These are phyloP conservation scores for Aspergillus proliferans DNA, from an alignment of 2,329 filamentous ascomycete species.

Conservation along the genomic window DNA sequence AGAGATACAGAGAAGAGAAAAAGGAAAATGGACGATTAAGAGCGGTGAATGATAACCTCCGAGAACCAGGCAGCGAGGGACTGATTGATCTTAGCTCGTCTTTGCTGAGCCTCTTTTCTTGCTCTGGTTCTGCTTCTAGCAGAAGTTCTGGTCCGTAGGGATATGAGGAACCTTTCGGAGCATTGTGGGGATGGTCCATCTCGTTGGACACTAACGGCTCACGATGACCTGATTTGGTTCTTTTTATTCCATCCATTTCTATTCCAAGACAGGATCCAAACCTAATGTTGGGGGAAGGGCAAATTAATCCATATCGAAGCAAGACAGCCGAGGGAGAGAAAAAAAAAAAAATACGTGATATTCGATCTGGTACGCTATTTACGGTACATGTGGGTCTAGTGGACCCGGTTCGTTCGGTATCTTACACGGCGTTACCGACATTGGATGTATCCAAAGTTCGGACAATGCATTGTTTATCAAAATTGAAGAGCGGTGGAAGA, in stretches of 20 bases:
- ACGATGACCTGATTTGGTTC: too few relatives aligned
- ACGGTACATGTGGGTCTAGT: background rate
- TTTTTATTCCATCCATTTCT: background rate
- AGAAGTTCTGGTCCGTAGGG: background rate
- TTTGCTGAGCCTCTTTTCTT: background rate
- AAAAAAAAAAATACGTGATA: background rate
- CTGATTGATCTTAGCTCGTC: background rate
- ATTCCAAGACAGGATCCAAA: background rate
- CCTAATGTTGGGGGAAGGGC: background rate
- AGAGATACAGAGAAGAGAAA: background rate
- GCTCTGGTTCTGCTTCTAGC: background rate
- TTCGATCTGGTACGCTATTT: background rate
- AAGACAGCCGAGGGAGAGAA: background rate
- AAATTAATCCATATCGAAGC: background rate
- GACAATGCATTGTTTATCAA: background rate
- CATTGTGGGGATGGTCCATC: background rate
- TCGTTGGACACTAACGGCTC: background rate
- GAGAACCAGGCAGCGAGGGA: background rate
- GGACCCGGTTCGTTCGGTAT: background rate
- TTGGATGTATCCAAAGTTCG: background rate
- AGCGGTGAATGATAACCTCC: background rate
- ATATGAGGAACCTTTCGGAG: background rate
- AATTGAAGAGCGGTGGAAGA: too few relatives aligned
- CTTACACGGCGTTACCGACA: background rate
- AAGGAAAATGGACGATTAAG: background rate